Evolutionary conservation across 768 basidiomycete genomes (phyloP), one percentile per base, ranked within the genome.

Genomic region (Sporobolomyces roseus): DNA sequence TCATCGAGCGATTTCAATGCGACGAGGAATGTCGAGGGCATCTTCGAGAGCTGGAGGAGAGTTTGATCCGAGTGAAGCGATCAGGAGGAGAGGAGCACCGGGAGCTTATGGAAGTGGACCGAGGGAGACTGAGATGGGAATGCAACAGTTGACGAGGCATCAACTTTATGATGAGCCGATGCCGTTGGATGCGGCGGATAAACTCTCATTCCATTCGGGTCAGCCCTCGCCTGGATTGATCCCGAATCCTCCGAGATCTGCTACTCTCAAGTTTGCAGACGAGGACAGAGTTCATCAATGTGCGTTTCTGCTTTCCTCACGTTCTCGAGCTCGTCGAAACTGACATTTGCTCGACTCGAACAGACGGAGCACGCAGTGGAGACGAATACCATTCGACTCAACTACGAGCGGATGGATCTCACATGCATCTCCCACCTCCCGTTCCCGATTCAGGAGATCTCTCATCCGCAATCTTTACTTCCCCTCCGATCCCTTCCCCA

Each of bases 81-180:
- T 23, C 7, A 61, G 63, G 68, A 41, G 71, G 51, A 33, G 58
- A 64, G 61, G 63, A 8, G 64, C 58, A 38, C 56, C 60, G 1
- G 56, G 66, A 7, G 55, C 56, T 19, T 12, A 17, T 2, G 62
- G 68, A 14, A 69, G 58, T 32, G 66, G 60, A 21, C 56, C 63
- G 21, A 50, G 48, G 21, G 66, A 62, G 41, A 59, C 74, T 25
- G 68, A 62, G 41, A 59, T 75, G 30, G 68, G 76, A 23, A 78
- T 79, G 32, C 72, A 75, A 32, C 73, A 85, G 38, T 75, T 93
- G 74, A 83, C 85, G 71, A 83, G 93, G 27, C 91, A 91, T 76
- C 88, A 93, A 73, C 82, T 97, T 9, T 93, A 91, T 76, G 93
- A 97, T 77, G 85, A 87, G 16, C 93, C 93, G 4, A 84, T 96